Conservation (phyloP, 257 asterid species). For the Hygrophila difformis region DNA sequence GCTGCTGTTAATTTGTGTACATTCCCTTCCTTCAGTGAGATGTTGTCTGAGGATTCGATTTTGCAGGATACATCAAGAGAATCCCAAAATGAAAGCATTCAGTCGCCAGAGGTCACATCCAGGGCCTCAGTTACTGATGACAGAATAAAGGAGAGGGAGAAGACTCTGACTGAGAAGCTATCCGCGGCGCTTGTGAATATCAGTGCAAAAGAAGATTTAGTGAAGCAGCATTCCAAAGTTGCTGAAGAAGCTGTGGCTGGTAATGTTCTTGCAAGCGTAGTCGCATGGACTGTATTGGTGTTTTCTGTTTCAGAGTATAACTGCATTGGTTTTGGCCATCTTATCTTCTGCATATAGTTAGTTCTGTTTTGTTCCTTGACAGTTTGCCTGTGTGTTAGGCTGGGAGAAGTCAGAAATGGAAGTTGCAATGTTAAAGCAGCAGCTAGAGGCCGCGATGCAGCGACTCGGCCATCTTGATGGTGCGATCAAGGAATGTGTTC, state of each 20-base stretch:
- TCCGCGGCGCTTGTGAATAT: conserved; percentile 7
- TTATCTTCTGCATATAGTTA: neutral
- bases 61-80: neutral
- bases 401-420: conserved; percentile 1
- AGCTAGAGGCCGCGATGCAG: conserved; percentile 5
- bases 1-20: too few species aligned
- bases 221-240: conserved; percentile 9
- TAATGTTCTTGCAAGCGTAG: neutral
- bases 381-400: neutral
- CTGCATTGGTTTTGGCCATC: neutral
- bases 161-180: neutral
- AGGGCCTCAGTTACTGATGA: neutral
- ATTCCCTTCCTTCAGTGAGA: too few species aligned
- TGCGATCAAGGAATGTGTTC: conserved; percentile 5
- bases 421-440: neutral
- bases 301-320: neutral
- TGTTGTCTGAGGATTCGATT: too few species aligned
- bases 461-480: conserved; percentile 1
- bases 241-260: conserved; percentile 12
- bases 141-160: neutral
- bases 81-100: neutral
- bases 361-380: too few species aligned
- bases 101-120: neutral
- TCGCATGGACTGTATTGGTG: too few species aligned
- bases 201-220: conserved; percentile 4